Evolutionary conservation across 2,329 filamentous ascomycete species (phyloP), one percentile per base, ranked within the genome.

Genomic region (Knoxdaviesia capensis): DNA sequence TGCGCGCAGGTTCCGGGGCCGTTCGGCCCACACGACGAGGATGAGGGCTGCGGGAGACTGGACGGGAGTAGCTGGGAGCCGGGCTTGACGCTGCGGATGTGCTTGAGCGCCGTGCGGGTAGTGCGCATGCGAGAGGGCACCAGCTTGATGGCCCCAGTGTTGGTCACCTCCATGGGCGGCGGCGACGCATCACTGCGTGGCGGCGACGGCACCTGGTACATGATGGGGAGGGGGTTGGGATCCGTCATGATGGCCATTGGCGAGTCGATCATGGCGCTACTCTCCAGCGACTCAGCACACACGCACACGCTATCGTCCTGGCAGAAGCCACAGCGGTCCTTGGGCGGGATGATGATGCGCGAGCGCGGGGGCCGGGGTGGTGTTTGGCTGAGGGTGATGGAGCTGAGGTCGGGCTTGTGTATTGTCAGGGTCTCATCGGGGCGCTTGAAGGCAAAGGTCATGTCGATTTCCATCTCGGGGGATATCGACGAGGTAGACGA

Each of bases 271-370:
- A 38, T 11, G 9, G 39, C 43, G 41, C 42, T 20, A 20, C 20
- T 20, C 20, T 20, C 20, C 3, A 20, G 20, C 20, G 62, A 58
- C 48, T 87, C 82, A 29, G 81, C 82, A 56, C 83, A 90, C 48
- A 86, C 75, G 53, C 83, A 90, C 50, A 83, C 83, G 1, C 79
- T 86, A 5, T 80, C 81, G 45, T 87, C 80, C 47, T 78, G 74
- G 58, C 83, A 90, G 60, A 90, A 90, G 6, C 83, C 83, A 55
- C 83, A 90, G 20, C 73, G 70, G 50, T 88, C 82, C 47, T 73
- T 69, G 5, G 69, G 64, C 7, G 64, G 60, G 36, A 68, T 57
- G 11, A 52, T 45, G 6, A 46, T 45, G n/a, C 40, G 40, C 36
- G 55, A 45, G 2, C 61, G 53, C 11, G 61, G 55, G 7, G 58